Conservation (phyloP, 2,329 filamentous ascomycete genomes). For the Microdochium bolleyi region DNA sequence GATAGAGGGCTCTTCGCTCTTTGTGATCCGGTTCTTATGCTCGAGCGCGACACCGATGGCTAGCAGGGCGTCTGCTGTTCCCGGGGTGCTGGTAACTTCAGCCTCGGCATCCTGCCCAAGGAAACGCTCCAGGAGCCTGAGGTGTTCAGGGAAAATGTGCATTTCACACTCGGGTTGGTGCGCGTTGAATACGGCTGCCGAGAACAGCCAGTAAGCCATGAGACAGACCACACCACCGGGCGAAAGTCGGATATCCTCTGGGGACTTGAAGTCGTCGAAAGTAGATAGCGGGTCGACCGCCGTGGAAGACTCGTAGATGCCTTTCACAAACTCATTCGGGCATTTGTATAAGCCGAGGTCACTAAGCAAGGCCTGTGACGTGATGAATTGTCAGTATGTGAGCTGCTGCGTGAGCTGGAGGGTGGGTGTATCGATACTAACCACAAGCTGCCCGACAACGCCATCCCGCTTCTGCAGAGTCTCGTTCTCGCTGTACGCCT, state of each 20-base stretch:
- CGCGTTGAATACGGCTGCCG: slow-evolving; percentile 51
- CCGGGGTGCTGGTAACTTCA: slow-evolving; percentile 39
- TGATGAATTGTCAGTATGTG: slow-evolving; percentile 4
- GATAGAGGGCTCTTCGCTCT: slow-evolving; percentile 30
- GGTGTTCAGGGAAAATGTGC: slow-evolving; percentile 53
- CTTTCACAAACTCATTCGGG: slow-evolving; percentile 35
- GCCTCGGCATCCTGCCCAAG: slow-evolving; percentile 40
- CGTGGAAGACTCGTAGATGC: slow-evolving; percentile 31
- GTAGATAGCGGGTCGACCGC: slow-evolving; percentile 37
- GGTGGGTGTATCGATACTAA: slow-evolving; percentile 26
- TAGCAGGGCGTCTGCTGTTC: slow-evolving; percentile 51
- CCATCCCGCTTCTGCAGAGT: slow-evolving; percentile 53
- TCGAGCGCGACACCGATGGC: slow-evolving; percentile 53
- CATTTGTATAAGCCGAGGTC: slow-evolving; percentile 48
- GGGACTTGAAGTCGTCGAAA: slow-evolving; percentile 35
- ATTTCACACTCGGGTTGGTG: slow-evolving; percentile 44
- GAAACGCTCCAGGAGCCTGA: slow-evolving; percentile 43
- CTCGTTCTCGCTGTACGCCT: slow-evolving; percentile 57
- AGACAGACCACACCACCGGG: slow-evolving; percentile 51
- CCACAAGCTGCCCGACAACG: slow-evolving; percentile 64
- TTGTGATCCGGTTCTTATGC: slow-evolving; percentile 34
- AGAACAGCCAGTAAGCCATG: slow-evolving; percentile 55
- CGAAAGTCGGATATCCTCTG: slow-evolving; percentile 48
- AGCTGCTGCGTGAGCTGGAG: neutral
- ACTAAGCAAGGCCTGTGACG: slow-evolving; percentile 49